A percentile compares a stretch with the other conserved stretches of the same genome.
Evolutionary conservation across 73 alveolate species (phyloP).

Genomic region (Paramecium octaurelia): DNA sequence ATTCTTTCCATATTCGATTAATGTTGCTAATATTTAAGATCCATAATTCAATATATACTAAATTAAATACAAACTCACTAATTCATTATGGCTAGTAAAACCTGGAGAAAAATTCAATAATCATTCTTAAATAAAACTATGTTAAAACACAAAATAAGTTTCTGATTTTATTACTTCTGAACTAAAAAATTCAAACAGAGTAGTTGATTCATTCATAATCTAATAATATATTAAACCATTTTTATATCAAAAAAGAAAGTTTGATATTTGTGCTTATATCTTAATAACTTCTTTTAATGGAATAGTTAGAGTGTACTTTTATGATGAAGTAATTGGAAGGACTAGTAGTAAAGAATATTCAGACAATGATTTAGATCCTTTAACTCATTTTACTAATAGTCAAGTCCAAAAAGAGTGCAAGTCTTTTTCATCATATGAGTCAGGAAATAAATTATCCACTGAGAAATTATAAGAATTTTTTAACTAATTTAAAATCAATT

Average conservation of each 20-base stretch:
- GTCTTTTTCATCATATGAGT: not conserved
- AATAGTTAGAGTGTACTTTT: conserved; percentile 39
- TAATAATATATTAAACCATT: conserved; percentile 2
- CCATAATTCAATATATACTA: not conserved
- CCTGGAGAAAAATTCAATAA: not conserved
- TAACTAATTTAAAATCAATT: not conserved
- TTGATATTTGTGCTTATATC: conserved; percentile 54
- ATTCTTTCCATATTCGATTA: not conserved
- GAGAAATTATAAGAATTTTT: conserved; percentile 35
- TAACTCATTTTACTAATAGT: conserved; percentile 33
- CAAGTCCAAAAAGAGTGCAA: not conserved
- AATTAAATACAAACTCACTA: not conserved
- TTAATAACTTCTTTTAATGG: conserved; percentile 38
- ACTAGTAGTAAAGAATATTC: conserved; percentile 43
- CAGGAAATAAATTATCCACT: conserved; percentile 46
- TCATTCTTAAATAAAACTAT: not conserved
- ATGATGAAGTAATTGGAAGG: conserved; percentile 54
- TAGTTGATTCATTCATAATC: not conserved
- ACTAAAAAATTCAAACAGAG: not conserved
- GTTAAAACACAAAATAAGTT: not conserved
- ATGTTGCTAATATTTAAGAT: not conserved
- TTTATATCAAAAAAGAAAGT: conserved; percentile 48
- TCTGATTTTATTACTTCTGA: not conserved
- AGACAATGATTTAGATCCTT: not conserved
- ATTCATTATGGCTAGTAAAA: conserved; percentile 13